These are phyloP conservation scores for Chlorella vulgaris DNA, from an alignment of 139 green algal species.

Conservation along the genomic window DNA sequence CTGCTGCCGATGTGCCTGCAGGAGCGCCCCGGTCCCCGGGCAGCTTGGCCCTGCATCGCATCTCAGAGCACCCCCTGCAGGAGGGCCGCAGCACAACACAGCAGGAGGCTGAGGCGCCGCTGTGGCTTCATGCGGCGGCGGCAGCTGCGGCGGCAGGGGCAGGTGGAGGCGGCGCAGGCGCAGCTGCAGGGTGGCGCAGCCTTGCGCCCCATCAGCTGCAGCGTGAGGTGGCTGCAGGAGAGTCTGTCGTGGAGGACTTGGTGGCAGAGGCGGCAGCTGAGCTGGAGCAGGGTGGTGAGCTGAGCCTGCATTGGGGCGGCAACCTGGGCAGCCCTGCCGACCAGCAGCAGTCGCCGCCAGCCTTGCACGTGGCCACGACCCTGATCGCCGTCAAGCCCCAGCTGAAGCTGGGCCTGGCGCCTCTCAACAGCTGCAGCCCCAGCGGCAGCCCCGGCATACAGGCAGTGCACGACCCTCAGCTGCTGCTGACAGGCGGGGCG, in stretches of 20 bases:
- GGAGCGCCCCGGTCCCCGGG: neutral
- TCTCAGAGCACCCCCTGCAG: slow-evolving; percentile 4
- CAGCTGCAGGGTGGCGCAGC: neutral
- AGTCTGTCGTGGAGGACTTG: neutral
- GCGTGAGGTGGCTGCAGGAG: no score
- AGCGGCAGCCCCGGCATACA: slow-evolving; percentile 29
- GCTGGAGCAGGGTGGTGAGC: neutral
- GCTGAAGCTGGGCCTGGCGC: slow-evolving; percentile 1
- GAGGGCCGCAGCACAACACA: neutral
- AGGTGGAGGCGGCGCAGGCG: neutral
- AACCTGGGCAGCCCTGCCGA: neutral
- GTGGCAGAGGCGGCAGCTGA: slow-evolving; percentile 16
- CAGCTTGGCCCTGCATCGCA: slow-evolving; percentile 10
- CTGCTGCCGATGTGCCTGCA: neutral
- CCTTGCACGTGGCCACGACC: neutral
- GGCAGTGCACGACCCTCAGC: slow-evolving; percentile 10
- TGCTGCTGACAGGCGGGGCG: neutral
- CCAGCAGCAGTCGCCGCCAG: neutral
- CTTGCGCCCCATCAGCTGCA: no score
- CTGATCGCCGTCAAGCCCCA: neutral
- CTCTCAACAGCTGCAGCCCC: slow-evolving; percentile 8
- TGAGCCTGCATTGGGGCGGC: neutral
- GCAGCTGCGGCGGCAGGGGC: neutral
- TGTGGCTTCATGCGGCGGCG: neutral
- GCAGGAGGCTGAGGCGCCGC: slow-evolving; percentile 1